phyloP scores from a whole-genome alignment of 169 alveolate species.

The Plasmodium malariae region DNA sequence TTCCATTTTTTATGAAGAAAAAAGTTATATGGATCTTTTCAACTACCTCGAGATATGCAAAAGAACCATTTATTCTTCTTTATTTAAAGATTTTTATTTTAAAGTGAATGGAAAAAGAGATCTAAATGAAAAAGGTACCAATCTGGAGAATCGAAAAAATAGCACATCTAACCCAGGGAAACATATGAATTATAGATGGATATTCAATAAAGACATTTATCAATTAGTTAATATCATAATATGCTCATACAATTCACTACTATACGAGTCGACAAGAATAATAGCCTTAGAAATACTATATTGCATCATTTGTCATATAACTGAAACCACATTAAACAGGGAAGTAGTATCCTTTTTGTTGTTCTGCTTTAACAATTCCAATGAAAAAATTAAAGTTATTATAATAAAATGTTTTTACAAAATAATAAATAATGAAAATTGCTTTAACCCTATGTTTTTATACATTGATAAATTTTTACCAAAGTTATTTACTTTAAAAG shows the following conservation, averaged over 20 bases:
- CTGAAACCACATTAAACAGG: conserved; percentile 10
- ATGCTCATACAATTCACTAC: conserved; percentile 23
- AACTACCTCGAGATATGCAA: conserved; percentile 31
- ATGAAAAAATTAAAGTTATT: conserved; percentile 44
- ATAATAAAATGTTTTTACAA: conserved; percentile 46
- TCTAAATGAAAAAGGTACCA: neutral
- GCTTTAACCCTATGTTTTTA: conserved; percentile 1
- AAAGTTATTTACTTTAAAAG: conserved; percentile 25
- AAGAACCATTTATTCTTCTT: conserved; percentile 24
- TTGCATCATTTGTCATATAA: conserved; percentile 21
- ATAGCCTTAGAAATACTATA: conserved; percentile 37
- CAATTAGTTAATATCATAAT: conserved; percentile 38
- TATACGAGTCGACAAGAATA: conserved; percentile 19
- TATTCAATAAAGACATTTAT: conserved; percentile 27
- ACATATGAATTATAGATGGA: conserved; percentile 8
- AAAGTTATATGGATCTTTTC: conserved; percentile 59
- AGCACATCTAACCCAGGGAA: neutral
- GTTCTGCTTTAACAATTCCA: conserved; percentile 35
- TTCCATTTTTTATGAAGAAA: conserved; percentile 21
- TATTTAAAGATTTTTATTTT: conserved; percentile 21
- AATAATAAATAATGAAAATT: conserved; percentile 38
- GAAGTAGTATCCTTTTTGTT: conserved; percentile 43
- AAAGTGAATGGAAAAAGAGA: neutral
- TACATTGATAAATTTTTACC: conserved; percentile 55
- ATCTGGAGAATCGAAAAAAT: neutral